Percentiles rank a stretch among this genome's conserved stretches.
phyloP scores from a whole-genome alignment of 176 grass and related monocot species.

The Luzula sylvatica region DNA sequence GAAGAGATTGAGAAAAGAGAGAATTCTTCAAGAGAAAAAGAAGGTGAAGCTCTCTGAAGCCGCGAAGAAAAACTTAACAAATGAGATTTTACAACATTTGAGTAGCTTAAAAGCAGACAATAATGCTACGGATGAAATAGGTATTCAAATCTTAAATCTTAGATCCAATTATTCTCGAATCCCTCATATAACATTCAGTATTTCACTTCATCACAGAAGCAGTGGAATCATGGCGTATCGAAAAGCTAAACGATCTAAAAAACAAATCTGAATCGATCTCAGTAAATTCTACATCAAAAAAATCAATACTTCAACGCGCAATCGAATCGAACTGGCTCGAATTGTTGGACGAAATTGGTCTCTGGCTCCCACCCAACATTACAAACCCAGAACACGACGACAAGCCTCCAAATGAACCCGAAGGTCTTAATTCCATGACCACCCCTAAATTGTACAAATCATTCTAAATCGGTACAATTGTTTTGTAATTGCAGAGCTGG shows the following conservation, averaged over 20 bases:
- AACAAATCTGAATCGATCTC: constrained; percentile 18
- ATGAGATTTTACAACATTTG: constrained; percentile 47
- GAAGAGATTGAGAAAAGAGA: constrained; percentile 47
- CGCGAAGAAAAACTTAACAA: constrained; percentile 54
- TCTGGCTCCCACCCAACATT: constrained; percentile 60
- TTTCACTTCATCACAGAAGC: constrained; percentile 41
- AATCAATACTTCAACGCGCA: constrained; percentile 54
- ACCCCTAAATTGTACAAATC: constrained; percentile 1
- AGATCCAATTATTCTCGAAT: constrained; percentile 1
- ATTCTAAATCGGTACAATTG: neutral
- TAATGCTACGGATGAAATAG: constrained; percentile 48
- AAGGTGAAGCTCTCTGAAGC: constrained; percentile 39
- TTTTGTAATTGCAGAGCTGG: constrained; percentile 37
- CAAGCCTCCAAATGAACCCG: constrained; percentile 75
- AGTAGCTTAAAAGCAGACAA: constrained; percentile 25
- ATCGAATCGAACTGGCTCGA: constrained; percentile 60
- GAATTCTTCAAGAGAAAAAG: constrained; percentile 37
- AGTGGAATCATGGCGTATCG: constrained; percentile 56
- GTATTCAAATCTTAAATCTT: constrained; percentile 27
- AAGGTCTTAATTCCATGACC: constrained; percentile 37
- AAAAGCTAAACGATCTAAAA: constrained; percentile 56
- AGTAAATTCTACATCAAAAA: neutral
- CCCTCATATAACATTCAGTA: neutral
- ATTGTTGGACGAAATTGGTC: constrained; percentile 65
- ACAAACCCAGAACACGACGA: constrained; percentile 54